These are phyloP conservation scores for Colletotrichum chlorophyti DNA, from an alignment of 2,329 filamentous ascomycete genomes.

Conservation along the genomic window DNA sequence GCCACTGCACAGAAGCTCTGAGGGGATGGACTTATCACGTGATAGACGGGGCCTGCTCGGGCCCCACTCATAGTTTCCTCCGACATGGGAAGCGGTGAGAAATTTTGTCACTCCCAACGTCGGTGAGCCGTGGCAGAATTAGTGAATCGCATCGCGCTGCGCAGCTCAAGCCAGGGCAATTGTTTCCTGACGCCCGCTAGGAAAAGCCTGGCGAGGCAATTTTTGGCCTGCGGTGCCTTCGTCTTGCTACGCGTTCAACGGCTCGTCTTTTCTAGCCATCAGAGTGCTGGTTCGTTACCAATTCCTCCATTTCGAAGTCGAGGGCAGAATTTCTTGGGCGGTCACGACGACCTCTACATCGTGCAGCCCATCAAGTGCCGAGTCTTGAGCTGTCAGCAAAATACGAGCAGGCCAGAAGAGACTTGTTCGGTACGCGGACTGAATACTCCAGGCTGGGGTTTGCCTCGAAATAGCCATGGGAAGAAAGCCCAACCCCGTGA, in stretches of 20 bases:
- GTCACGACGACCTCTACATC: constrained; percentile 19
- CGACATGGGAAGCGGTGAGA: constrained; percentile 41
- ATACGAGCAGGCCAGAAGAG: neutral
- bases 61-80: constrained; percentile 13
- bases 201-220: constrained; percentile 21
- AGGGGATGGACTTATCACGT: neutral
- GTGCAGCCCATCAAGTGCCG: constrained; percentile 6
- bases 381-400: constrained; percentile 2
- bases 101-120: constrained; percentile 40
- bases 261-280: neutral
- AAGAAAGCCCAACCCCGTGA: constrained; percentile 82
- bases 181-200: constrained; percentile 9
- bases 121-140: constrained; percentile 49
- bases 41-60: neutral
- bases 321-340: constrained; percentile 28
- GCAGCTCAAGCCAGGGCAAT: constrained; percentile 13
- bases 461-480: constrained; percentile 77
- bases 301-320: constrained; percentile 9
- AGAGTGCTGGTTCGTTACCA: constrained; percentile 12
- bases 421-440: neutral
- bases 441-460: too few relatives aligned
- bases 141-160: constrained; percentile 28
- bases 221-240: constrained; percentile 7
- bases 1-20: neutral
- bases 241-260: neutral